Evolutionary conservation across 768 basidiomycete species (phyloP).

Genomic region (Mycena rosella): DNA sequence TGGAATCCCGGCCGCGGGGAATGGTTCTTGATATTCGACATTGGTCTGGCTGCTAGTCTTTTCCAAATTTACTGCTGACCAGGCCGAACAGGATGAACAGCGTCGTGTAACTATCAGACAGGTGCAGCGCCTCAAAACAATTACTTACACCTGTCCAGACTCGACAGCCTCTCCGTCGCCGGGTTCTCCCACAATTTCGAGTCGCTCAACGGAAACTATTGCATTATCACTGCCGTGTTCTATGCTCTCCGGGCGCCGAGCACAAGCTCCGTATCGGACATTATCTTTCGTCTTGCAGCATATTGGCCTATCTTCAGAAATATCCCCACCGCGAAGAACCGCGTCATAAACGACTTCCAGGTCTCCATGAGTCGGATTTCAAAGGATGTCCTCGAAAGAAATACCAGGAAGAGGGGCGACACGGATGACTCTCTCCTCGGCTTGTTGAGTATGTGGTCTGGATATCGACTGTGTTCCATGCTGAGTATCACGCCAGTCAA

Average conservation of each 20-base stretch:
- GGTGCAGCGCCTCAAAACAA: background rate
- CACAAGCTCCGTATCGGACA: conserved; percentile 16
- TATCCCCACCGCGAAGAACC: conserved; percentile 27
- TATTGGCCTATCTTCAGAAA: conserved; percentile 4
- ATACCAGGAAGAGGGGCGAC: background rate
- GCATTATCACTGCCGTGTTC: conserved; percentile 42
- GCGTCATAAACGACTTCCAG: conserved; percentile 25
- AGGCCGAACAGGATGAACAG: conserved; percentile 32
- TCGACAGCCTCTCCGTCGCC: conserved; percentile 51
- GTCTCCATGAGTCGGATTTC: conserved; percentile 17
- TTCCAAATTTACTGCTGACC: background rate
- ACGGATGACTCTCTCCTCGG: conserved; percentile 22
- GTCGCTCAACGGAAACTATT: conserved; percentile 47
- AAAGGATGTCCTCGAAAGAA: conserved; percentile 9
- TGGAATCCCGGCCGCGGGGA: conserved; percentile 27
- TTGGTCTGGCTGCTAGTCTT: conserved; percentile 16
- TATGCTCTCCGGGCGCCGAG: conserved; percentile 16
- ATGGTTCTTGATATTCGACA: conserved; percentile 34
- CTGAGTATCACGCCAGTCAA: conserved; percentile 19
- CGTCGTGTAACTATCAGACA: conserved; percentile 20
- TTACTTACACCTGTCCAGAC: conserved; percentile 26
- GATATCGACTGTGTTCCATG: background rate
- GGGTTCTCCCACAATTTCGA: conserved; percentile 54
- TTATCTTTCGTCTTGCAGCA: conserved; percentile 20
- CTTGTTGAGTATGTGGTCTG: conserved; percentile 18